Evolutionary conservation across 495 filamentous ascomycete species (phyloP), one percentile per base, ranked within the genome.

Genomic region (Cairneyella variabilis): DNA sequence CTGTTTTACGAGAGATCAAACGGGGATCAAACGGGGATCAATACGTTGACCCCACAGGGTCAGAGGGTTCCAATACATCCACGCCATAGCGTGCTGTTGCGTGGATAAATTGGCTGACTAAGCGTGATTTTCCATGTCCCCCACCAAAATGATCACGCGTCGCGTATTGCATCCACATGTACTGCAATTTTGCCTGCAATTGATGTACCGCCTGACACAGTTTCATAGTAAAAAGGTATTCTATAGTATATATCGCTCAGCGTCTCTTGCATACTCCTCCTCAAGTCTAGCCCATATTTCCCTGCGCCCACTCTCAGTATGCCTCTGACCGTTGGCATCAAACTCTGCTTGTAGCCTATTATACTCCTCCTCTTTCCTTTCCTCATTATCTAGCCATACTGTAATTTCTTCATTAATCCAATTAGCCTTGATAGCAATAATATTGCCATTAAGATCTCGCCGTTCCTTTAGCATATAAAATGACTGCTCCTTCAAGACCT

Each of bases 1-100:
- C 22, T 45, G 12, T 43, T 44, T 45, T 45, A 3, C 38, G 40
- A 44, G 50, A 45, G 22, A 44, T 53, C 25, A 53, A 42, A 18
- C 18, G n/a, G n/a, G n/a, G n/a, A n/a, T n/a, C n/a, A n/a, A n/a
- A n/a, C n/a, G n/a, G 40, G 41, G 17, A 45, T 45, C 41, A 6
- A 25, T 45, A 45, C 38, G 38, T 18, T 41, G 38, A 41, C 38
- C 38, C 38, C 38, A 41, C 17, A 18, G 38, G 38, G 38, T 41
- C 38, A 41, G 38, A 41, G 38, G 38, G 38, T 41, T 41, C 38
- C 30, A 34, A 34, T 34, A 34, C 30, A 34, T 34, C 30, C 30
- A 34, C 30, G 30, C 30, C 30, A 34, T 34, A 34, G 30, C 30
- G 30, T 34, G 30, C 30, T 34, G 30, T 34, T 34, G 30, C 30